Base-by-base conservation (phyloP, 2,329 filamentous ascomycete genomes). In the Diaporthe sp. region DNA sequence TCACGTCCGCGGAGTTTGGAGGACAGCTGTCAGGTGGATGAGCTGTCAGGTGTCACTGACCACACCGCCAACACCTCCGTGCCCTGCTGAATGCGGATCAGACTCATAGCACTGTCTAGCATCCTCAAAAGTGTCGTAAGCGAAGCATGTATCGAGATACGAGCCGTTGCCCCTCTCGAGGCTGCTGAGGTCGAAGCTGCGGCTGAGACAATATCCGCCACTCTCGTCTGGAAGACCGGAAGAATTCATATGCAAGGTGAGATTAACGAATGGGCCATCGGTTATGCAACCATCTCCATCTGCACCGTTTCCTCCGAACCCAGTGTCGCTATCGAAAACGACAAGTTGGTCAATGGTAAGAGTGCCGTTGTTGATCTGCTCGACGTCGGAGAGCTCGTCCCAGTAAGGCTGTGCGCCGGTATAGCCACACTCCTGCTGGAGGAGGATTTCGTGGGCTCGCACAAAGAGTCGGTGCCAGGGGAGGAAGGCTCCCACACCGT, bases 1-100 rank as follows among this genome's bases (percentile, higher is more conserved):
- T 34, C 31, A 0, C 6, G 5, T 37, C 5, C 17, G 0, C 1
- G 8, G 2, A 6, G 0, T 5, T 53, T 7, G 49, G n/a, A 10
- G 49, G 49, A 4, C 49, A 28, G 6, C 1, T 53, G 2, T 15
- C 9, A 6, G n/a, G 49, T 53, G 9, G n/a, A 0, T 53, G 13
- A 13, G 22, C 49, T 8, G 17, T 37, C 22, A 58, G 55, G 31
- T 42, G n/a, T 42, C n/a, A 62, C 58, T 2, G 3, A 62, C 58
- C n/a, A 44, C 3, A 3, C 37, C 58, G n/a, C 58, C 58, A 39
- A 61, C 37, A 13, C 34, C 58, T n/a, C 34, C 22, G 58, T 42
- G 37, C 19, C 58, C 58, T 42, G 58, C 58, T 42, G 34, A 0
- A 39, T 61, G 58, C 37, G 58, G 58, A 6, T 61, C 13, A 1